Evolutionary conservation across 371 early-diverging fungal species (phyloP), one percentile per base, ranked within the genome.

Genomic region (Apophysomyces sp.): DNA sequence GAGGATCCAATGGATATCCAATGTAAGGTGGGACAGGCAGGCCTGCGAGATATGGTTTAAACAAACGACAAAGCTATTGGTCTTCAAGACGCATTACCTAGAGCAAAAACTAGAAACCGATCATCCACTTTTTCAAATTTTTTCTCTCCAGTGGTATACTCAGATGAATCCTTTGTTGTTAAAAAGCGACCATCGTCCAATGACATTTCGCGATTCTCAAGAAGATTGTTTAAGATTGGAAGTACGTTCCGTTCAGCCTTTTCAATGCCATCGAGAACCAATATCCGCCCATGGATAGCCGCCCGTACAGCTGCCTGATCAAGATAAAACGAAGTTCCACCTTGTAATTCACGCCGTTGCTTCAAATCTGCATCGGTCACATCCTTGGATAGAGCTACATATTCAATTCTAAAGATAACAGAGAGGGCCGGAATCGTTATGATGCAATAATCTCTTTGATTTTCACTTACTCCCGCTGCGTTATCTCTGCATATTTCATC

Each of bases 191-290:
- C 94, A 67, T 94, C 93, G 59, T 94, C 94, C 34, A 94, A 73
- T 27, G 86, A 73, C 93, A 94, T 93, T 77, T 94, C 94, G 41
- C 94, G 77, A 65, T 94, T 94, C 67, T 94, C 94, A 41, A 94
- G 68, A 58, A 94, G 69, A 67, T 94, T 94, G 76, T 94, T 94
- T 60, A 94, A 72, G 26, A 94, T 88, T 2, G 94, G 94, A 44
- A 94, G 73, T 1, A 94, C 92, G 61, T 94, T 94, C 15, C 94
- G 86, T 58, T 94, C 94, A 0, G 94, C 92, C 64, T 92, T 91
- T 69, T 92, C 91, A 55, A 92, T 86, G 26, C 93, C 92, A 61
- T 94, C 94, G 58, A 94, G 71, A 4, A 94, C 83, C 52, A 93
- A 59, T 52, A 94, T 86, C 29, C 93, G 73, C 5, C 94, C 94